Evolutionary conservation across 2,329 filamentous ascomycete species (phyloP).

Genomic region (Botrytis sinoallii): DNA sequence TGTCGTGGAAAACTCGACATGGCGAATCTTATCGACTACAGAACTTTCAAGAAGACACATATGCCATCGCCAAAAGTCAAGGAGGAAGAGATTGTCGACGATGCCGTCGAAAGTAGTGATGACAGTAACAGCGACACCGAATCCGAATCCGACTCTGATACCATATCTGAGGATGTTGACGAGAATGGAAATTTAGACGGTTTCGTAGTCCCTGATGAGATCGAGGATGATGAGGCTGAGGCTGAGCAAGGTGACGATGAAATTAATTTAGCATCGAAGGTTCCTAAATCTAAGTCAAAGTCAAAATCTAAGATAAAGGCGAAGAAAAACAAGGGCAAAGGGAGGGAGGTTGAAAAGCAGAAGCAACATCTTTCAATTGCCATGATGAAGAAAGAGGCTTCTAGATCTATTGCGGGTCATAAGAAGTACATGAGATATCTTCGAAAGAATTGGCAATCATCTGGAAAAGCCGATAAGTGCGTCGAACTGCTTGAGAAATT

Average conservation of each 20-base stretch:
- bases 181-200: conserved; percentile 46
- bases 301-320: conserved; percentile 38
- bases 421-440: conserved; percentile 69
- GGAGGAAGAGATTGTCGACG: conserved; percentile 23
- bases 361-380: conserved; percentile 50
- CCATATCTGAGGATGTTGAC: conserved; percentile 38
- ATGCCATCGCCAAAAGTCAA: conserved; percentile 48
- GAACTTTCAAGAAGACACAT: conserved; percentile 70
- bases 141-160: conserved; percentile 43
- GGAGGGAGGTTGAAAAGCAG: conserved; percentile 34
- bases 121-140: conserved; percentile 38
- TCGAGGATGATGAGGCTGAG: conserved; percentile 29
- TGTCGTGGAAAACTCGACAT: conserved; percentile 68
- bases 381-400: conserved; percentile 64
- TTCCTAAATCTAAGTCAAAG: conserved; percentile 25
- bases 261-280: conserved; percentile 34
- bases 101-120: conserved; percentile 36
- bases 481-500: conserved; percentile 56
- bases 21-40: conserved; percentile 69
- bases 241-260: conserved; percentile 38
- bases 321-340: conserved; percentile 33
- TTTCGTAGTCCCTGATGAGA: conserved; percentile 55
- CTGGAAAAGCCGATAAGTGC: conserved; percentile 70
- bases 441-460: conserved; percentile 69
- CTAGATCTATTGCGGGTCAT: conserved; percentile 61